Percentiles rank a stretch among this genome's conserved stretches.
These are phyloP conservation scores for Lentinula boryana DNA, from an alignment of 768 basidiomycete genomes.

Conservation along the genomic window DNA sequence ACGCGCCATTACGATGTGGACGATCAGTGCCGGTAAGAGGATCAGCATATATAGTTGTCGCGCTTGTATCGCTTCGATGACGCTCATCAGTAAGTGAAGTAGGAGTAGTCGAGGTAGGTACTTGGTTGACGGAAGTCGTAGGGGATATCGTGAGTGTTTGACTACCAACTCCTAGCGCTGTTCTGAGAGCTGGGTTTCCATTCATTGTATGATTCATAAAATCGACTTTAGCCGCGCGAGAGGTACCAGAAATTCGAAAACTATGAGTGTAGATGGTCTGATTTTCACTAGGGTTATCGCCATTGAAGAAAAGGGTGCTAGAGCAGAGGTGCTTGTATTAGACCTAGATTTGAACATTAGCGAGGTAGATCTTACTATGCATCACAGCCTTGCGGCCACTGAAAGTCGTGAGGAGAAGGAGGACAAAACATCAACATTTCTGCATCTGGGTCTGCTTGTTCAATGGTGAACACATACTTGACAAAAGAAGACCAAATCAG, in stretches of 20 bases:
- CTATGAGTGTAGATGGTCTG: constrained; percentile 43
- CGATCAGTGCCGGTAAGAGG: constrained; percentile 1
- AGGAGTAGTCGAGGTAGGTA: background rate
- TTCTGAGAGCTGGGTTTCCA: constrained; percentile 4
- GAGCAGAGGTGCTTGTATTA: background rate
- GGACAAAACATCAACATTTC: constrained; percentile 20
- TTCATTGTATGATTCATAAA: constrained; percentile 8
- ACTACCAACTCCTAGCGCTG: background rate
- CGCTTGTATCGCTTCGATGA: background rate
- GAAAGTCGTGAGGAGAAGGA: constrained; percentile 19
- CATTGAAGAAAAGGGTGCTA: constrained; percentile 30
- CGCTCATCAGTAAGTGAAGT: background rate
- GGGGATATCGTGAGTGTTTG: background rate
- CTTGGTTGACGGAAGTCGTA: background rate
- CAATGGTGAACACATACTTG: constrained; percentile 40
- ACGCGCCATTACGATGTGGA: constrained; percentile 4
- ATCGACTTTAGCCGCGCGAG: constrained; percentile 16
- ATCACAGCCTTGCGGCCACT: constrained; percentile 24
- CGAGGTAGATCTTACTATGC: background rate
- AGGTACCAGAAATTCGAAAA: constrained; percentile 33
- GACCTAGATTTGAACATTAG: background rate
- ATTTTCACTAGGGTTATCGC: constrained; percentile 8
- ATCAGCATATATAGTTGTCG: constrained; percentile 1
- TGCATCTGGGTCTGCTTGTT: constrained; percentile 32
- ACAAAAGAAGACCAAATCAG: background rate